These are phyloP conservation scores for Amanita polypyramis DNA, from an alignment of 768 basidiomycete genomes.

Conservation along the genomic window DNA sequence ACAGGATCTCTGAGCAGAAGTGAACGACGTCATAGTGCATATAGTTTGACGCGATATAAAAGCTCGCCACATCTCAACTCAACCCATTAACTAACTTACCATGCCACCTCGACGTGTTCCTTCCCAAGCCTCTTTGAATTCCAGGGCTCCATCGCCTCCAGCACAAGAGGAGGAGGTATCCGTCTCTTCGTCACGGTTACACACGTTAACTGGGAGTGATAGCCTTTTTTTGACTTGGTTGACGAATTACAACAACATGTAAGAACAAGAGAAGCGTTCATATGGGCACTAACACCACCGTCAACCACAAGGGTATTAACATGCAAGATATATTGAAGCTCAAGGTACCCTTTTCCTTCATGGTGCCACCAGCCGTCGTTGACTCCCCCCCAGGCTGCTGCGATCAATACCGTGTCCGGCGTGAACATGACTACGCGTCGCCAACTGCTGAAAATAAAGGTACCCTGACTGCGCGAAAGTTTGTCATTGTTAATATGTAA, in stretches of 20 bases:
- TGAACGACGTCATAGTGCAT: conserved; percentile 4
- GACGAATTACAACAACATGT: conserved; percentile 82
- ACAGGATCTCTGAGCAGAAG: neutral
- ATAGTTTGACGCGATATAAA: neutral
- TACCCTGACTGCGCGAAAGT: conserved; percentile 15
- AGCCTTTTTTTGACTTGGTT: conserved; percentile 71
- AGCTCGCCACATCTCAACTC: neutral
- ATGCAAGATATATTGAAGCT: conserved; percentile 93
- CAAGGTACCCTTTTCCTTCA: conserved; percentile 39
- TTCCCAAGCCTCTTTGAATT: conserved; percentile 34
- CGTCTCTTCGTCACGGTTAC: neutral
- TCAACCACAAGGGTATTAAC: conserved; percentile 67
- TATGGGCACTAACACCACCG: conserved; percentile 11
- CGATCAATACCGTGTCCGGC: conserved; percentile 77
- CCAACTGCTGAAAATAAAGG: conserved; percentile 92
- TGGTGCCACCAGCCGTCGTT: conserved; percentile 8
- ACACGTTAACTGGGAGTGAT: neutral
- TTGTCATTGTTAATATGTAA: conserved; percentile 12
- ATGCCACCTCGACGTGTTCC: conserved; percentile 47
- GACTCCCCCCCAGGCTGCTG: conserved; percentile 43
- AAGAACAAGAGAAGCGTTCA: conserved; percentile 12
- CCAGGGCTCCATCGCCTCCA: conserved; percentile 37
- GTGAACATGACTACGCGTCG: conserved; percentile 88
- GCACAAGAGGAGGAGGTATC: conserved; percentile 29
- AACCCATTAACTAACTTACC: neutral